Evolutionary conservation across 1,284 basidiomycete species (phyloP).

Genomic region (Cutaneotrichosporon cyanovorans): DNA sequence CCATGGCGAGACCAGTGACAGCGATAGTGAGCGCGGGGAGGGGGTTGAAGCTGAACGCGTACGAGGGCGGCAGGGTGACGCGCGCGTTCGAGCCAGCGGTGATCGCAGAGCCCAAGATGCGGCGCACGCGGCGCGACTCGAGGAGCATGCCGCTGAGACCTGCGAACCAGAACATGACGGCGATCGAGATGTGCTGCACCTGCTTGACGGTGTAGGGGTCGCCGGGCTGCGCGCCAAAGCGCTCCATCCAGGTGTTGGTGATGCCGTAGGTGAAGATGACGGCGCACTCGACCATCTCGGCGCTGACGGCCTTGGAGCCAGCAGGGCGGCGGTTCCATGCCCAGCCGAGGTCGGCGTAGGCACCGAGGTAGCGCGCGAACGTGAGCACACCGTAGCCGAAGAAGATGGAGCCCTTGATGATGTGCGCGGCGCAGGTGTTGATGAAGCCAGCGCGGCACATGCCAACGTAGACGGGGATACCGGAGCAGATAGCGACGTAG

Average conservation of each 20-base stretch:
- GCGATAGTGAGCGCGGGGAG: constrained; percentile 90
- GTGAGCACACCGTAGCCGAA: constrained; percentile 83
- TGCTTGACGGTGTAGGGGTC: constrained; percentile 87
- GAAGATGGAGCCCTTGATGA: constrained; percentile 89
- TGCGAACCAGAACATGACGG: constrained; percentile 82
- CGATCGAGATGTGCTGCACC: constrained; percentile 91
- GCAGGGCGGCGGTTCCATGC: constrained; percentile 67
- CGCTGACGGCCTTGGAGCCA: constrained; percentile 51
- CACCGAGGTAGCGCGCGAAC: constrained; percentile 85
- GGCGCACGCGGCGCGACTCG: constrained; percentile 65
- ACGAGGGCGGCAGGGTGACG: constrained; percentile 60
- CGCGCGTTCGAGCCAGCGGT: constrained; percentile 12
- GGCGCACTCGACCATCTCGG: constrained; percentile 78
- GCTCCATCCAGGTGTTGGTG: constrained; percentile 95
- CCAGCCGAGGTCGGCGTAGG: constrained; percentile 83
- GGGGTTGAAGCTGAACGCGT: constrained; percentile 79
- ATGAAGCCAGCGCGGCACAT: constrained; percentile 51
- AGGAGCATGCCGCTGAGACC: constrained; percentile 83
- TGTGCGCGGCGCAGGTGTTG: constrained; percentile 81
- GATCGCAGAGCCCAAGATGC: constrained; percentile 33
- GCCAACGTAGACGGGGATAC: constrained; percentile 30
- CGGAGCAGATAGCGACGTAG: constrained; percentile 33
- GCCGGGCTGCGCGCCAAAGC: constrained; percentile 71
- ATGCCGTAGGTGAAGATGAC: constrained; percentile 85
- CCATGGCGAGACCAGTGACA: constrained; percentile 89